Conservation (phyloP, 805 yeast species). For the Candida morakotiae region DNA sequence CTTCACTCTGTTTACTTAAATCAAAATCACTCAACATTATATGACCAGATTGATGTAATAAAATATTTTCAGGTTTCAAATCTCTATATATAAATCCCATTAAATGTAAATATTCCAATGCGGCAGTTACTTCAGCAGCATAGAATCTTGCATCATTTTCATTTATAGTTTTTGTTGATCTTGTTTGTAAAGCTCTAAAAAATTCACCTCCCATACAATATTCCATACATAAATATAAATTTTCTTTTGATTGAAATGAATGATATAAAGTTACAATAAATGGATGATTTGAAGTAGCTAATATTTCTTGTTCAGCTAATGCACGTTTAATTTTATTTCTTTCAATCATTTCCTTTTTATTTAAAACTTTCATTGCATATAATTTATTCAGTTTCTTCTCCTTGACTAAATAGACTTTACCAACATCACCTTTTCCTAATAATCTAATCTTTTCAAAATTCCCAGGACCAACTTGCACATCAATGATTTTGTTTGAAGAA, state of each 20-base stretch:
- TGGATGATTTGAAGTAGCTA: constrained; percentile 94
- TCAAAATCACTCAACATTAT: constrained; percentile 97
- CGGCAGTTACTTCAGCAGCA: constrained; percentile 96
- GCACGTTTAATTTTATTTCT: constrained; percentile 94
- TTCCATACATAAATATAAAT: constrained; percentile 92
- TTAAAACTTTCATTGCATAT: constrained; percentile 89
- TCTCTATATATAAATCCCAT: constrained; percentile 98
- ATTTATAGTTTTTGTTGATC: constrained; percentile 76
- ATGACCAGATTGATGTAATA: constrained; percentile 95
- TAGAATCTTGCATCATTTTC: constrained; percentile 91
- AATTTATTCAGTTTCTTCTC: constrained; percentile 72
- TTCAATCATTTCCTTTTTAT: constrained; percentile 90
- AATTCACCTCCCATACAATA: constrained; percentile 99
- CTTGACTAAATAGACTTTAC: constrained; percentile 88
- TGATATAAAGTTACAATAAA: constrained; percentile 95
- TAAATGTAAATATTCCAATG: constrained; percentile 88
- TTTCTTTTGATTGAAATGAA: constrained; percentile 92
- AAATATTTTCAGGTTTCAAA: constrained; percentile 91
- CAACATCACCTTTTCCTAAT: constrained; percentile 97
- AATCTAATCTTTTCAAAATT: constrained; percentile 86
- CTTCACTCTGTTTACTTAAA: constrained; percentile 81
- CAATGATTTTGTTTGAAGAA: constrained; percentile 51
- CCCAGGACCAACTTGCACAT: constrained; percentile 78
- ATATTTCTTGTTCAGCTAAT: constrained; percentile 92
- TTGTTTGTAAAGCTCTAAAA: constrained; percentile 90